A percentile compares a stretch with the other conserved stretches of the same genome.
phyloP scores from a whole-genome alignment of 139 green algal genomes.

The Coelastrella sp. region DNA sequence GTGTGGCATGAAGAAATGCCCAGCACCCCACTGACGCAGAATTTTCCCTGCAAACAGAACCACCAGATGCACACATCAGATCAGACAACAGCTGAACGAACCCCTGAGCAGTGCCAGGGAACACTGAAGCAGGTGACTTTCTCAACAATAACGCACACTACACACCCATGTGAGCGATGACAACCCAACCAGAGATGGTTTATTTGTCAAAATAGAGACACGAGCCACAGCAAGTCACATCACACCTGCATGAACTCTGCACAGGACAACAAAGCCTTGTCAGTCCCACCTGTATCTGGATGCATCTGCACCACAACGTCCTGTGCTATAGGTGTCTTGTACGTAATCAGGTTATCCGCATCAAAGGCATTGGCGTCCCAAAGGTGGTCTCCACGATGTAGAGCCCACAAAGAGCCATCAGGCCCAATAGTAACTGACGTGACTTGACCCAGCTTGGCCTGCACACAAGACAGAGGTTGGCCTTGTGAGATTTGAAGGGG shows the following conservation, averaged over 20 bases:
- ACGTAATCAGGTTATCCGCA: slow-evolving; percentile 39
- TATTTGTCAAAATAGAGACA: no score
- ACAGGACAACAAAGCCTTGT: no score
- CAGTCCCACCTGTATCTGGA: slow-evolving; percentile 63
- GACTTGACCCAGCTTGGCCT: slow-evolving; percentile 47
- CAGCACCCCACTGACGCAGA: slow-evolving; percentile 61
- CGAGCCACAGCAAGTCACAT: no score
- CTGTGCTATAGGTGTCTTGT: slow-evolving; percentile 57
- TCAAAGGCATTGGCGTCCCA: slow-evolving; percentile 71
- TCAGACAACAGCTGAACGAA: no score
- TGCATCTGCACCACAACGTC: slow-evolving; percentile 70
- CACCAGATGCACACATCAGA: background rate
- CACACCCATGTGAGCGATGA: no score
- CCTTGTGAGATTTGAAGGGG: no score
- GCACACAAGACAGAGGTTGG: background rate
- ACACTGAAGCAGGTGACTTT: background rate
- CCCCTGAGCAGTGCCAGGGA: no score
- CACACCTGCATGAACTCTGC: background rate
- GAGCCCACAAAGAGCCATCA: slow-evolving; percentile 76
- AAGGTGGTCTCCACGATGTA: slow-evolving; percentile 70
- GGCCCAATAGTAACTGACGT: slow-evolving; percentile 52
- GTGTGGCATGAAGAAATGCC: slow-evolving; percentile 86
- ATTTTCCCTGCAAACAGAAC: slow-evolving; percentile 47
- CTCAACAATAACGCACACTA: background rate
- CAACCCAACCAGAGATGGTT: no score